Percentiles rank a stretch among this genome's conserved stretches.
Conservation (phyloP, 306 rosid species). For the Castanea mollissima region DNA sequence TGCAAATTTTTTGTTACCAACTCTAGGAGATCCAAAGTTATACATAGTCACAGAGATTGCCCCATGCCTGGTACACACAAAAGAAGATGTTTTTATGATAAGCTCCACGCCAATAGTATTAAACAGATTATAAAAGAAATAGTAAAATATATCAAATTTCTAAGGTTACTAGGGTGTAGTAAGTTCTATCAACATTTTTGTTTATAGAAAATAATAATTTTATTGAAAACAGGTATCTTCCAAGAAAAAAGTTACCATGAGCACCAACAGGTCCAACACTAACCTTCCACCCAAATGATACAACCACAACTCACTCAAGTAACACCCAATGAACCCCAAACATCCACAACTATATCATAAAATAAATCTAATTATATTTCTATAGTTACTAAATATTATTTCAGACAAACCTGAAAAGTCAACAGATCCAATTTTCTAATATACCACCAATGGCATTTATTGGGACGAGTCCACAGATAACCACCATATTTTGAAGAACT, state of each 20-base stretch:
- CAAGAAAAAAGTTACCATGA: no score
- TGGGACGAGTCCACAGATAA: no score
- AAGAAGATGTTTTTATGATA: not conserved
- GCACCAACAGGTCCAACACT: no score
- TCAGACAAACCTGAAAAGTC: not conserved
- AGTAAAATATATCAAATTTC: not conserved
- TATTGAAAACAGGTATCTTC: no score
- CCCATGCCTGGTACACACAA: conserved; percentile 48
- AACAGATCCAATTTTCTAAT: not conserved
- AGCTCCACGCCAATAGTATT: not conserved
- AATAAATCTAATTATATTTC: not conserved
- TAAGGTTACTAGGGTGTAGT: not conserved
- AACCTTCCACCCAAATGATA: no score
- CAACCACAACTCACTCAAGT: no score
- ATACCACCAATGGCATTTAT: no score
- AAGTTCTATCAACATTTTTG: not conserved
- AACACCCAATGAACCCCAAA: no score
- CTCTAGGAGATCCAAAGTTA: conserved; percentile 98
- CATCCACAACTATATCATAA: not conserved
- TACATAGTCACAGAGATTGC: conserved; percentile 80
- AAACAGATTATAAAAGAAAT: not conserved
- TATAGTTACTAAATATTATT: not conserved
- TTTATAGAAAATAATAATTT: no score
- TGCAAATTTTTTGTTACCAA: conserved; percentile 90
- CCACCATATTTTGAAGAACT: no score